phyloP scores from a whole-genome alignment of 1,284 basidiomycete species.

The Fomitopsis schrenkii region DNA sequence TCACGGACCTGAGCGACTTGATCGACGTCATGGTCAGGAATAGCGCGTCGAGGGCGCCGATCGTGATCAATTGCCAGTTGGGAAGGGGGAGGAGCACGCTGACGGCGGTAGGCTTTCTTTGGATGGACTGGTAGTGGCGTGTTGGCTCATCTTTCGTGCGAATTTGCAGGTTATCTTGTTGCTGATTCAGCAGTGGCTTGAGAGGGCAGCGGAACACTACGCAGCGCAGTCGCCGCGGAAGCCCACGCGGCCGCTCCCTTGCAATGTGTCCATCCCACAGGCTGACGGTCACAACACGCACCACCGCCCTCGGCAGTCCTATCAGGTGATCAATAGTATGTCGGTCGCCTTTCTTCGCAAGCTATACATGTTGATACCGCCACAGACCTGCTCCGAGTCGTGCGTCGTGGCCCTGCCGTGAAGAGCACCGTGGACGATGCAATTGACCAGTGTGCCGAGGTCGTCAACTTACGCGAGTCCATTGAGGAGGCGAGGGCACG shows the following conservation, averaged over 20 bases:
- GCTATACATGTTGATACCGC: background rate
- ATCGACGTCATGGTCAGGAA: conserved; percentile 82
- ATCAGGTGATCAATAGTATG: conserved; percentile 79
- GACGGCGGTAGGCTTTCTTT: conserved; percentile 58
- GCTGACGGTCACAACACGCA: conserved; percentile 22
- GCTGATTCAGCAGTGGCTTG: conserved; percentile 86
- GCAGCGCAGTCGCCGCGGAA: conserved; percentile 34
- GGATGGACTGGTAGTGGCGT: background rate
- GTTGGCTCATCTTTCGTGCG: background rate
- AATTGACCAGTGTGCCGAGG: conserved; percentile 84
- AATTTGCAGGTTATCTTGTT: conserved; percentile 71
- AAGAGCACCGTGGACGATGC: conserved; percentile 90
- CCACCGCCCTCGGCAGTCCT: conserved; percentile 55
- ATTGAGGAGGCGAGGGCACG: conserved; percentile 79
- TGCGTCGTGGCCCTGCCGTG: conserved; percentile 84
- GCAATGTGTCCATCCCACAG: conserved; percentile 27
- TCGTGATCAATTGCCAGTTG: conserved; percentile 96
- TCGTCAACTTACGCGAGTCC: conserved; percentile 83
- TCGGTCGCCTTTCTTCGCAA: background rate
- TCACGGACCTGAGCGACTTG: conserved; percentile 67
- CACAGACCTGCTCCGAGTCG: conserved; percentile 85
- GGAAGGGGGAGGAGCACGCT: conserved; percentile 93
- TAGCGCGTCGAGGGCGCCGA: conserved; percentile 69
- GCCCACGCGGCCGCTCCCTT: conserved; percentile 30
- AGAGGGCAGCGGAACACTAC: conserved; percentile 26